Percentiles rank a stretch among this genome's conserved stretches.
Conservation (phyloP, 331 rosid genomes). For the Malus hybrid region DNA sequence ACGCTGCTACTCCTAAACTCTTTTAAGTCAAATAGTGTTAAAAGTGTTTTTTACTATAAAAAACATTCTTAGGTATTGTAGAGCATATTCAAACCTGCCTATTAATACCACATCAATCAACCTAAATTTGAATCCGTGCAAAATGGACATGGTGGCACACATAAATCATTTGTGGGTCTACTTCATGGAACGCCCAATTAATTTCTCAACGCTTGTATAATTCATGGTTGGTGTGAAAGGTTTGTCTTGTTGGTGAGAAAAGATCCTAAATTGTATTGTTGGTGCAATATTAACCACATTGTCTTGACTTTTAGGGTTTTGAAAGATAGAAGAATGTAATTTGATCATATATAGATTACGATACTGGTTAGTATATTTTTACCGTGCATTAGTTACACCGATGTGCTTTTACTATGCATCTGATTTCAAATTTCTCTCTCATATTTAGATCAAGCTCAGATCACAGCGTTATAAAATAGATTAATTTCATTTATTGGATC, state of each 20-base stretch:
- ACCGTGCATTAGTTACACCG: not conserved
- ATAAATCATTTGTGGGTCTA: not conserved
- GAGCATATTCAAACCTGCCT: too few relatives aligned
- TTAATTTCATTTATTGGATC: not conserved
- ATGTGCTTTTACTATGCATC: not conserved
- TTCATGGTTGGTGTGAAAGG: slow-evolving; percentile 16
- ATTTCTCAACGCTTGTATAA: not conserved
- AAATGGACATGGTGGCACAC: not conserved
- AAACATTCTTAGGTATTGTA: too few relatives aligned
- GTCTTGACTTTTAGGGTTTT: too few relatives aligned
- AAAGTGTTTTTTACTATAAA: too few relatives aligned
- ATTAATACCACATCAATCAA: not conserved
- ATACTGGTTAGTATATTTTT: not conserved
- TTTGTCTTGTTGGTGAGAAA: slow-evolving; percentile 19
- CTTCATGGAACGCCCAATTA: not conserved
- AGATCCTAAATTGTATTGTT: slow-evolving; percentile 9
- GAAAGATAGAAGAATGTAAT: not conserved
- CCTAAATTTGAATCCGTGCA: not conserved
- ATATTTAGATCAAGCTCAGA: not conserved
- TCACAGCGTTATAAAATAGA: too few relatives aligned
- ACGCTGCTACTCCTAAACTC: too few relatives aligned
- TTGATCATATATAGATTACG: not conserved
- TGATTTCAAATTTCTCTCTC: too few relatives aligned
- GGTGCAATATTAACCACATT: slow-evolving; percentile 3
- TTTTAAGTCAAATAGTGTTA: too few relatives aligned